These are phyloP conservation scores for Tolypocladium ophioglossoides DNA, from an alignment of 2,329 filamentous ascomycete genomes.

Conservation along the genomic window DNA sequence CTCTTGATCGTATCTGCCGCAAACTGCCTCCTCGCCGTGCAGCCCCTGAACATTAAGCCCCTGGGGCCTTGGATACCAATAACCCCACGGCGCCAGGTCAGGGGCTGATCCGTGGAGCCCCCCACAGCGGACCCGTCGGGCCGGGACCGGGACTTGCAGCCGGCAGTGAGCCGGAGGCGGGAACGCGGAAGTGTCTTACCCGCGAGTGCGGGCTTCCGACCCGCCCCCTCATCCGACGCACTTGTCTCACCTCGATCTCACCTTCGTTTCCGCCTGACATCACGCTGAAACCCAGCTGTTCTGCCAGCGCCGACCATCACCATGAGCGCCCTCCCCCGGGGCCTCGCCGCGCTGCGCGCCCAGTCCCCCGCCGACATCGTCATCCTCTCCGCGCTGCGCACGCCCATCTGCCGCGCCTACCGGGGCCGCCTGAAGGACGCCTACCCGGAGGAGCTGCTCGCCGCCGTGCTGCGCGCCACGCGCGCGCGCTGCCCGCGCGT, in stretches of 20 bases:
- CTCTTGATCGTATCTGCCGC: no score
- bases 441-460: constrained; percentile 82
- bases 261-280: no score
- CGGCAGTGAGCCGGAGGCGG: neutral
- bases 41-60: no score
- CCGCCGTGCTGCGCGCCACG: constrained; percentile 40
- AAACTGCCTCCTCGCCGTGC: no score
- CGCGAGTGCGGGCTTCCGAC: neutral
- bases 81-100: no score
- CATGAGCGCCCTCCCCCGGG: constrained; percentile 20
- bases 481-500: constrained; percentile 52
- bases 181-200: no score
- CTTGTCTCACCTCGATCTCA: no score
- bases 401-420: constrained; percentile 73
- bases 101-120: no score
- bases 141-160: neutral
- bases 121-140: neutral
- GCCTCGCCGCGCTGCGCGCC: constrained; percentile 64
- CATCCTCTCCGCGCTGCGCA: constrained; percentile 83
- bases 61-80: no score
- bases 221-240: no score
- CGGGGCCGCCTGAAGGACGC: constrained; percentile 78
- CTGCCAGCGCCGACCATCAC: no score
- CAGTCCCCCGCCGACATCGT: constrained; percentile 77
- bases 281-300: no score